A percentile compares a stretch with the other conserved stretches of the same genome.
These are phyloP conservation scores for Cryphonectria naterciae DNA, from an alignment of 2,329 filamentous ascomycete species.

Conservation along the genomic window DNA sequence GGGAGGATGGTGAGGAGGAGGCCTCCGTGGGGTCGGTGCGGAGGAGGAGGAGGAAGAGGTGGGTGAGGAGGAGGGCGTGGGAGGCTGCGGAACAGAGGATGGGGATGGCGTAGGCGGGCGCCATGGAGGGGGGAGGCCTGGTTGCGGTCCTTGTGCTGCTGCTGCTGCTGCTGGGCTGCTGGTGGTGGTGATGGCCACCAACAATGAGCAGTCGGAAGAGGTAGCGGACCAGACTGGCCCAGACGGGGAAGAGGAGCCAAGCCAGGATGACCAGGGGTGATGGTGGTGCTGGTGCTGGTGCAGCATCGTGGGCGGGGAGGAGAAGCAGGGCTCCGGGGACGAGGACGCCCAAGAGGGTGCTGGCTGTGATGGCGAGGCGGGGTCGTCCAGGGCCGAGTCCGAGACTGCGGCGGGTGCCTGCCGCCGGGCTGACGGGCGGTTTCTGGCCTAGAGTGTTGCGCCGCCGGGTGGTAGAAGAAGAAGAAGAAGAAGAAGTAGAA, in stretches of 20 bases:
- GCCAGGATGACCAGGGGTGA: background rate
- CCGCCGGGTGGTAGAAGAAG: background rate
- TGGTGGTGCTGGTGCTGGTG: background rate
- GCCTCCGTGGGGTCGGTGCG: background rate
- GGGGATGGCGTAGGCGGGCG: slow-evolving; percentile 5
- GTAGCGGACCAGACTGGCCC: background rate
- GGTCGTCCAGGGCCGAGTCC: background rate
- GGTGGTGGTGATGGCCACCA: background rate
- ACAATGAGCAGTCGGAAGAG: background rate
- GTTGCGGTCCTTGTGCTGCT: no score
- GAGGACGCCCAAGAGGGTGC: slow-evolving; percentile 10
- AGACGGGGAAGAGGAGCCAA: slow-evolving; percentile 15
- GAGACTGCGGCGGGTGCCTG: background rate
- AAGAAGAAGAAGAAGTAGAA: background rate
- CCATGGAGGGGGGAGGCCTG: background rate
- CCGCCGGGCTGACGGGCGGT: no score
- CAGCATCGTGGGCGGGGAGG: background rate
- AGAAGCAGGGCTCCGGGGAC: slow-evolving; percentile 5
- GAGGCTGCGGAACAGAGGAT: background rate
- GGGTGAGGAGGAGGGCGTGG: background rate
- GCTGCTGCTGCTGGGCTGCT: no score
- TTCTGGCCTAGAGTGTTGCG: background rate
- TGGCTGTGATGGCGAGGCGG: slow-evolving; percentile 4
- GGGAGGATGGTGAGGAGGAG: slow-evolving; percentile 39
- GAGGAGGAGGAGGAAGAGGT: background rate